phyloP scores from a whole-genome alignment of 73 alveolate species.

The Paramecium primaurelia region DNA sequence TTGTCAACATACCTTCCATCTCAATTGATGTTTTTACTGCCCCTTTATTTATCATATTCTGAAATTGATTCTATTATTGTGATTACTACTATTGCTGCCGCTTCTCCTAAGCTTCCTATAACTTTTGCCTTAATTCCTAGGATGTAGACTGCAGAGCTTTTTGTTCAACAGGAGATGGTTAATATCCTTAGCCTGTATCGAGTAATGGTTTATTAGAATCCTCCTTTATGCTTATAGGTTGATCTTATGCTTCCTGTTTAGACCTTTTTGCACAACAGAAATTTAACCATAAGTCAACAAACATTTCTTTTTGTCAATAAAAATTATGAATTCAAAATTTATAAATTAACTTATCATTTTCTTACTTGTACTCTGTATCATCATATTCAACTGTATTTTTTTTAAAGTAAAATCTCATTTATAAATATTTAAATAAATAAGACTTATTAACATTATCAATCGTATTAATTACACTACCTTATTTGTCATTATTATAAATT shows the following conservation, averaged over 20 bases:
- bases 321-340: background rate
- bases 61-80: background rate
- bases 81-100: background rate
- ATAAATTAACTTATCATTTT: background rate
- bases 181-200: background rate
- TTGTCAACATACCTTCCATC: conserved; percentile 25
- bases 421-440: background rate
- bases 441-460: background rate
- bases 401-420: background rate
- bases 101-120: background rate
- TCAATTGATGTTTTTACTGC: conserved; percentile 15
- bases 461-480: background rate
- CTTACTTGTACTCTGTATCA: background rate
- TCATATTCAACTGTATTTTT: background rate
- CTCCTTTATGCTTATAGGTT: background rate
- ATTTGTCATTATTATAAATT: background rate
- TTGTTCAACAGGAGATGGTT: background rate
- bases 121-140: background rate
- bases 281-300: background rate
- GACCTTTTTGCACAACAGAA: conserved; percentile 11
- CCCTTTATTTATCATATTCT: background rate
- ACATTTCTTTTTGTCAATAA: background rate
- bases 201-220: background rate
- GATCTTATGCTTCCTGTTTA: background rate
- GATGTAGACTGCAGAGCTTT: background rate